Conservation (phyloP, 1,284 basidiomycete genomes). For the Amylostereum areolatum region DNA sequence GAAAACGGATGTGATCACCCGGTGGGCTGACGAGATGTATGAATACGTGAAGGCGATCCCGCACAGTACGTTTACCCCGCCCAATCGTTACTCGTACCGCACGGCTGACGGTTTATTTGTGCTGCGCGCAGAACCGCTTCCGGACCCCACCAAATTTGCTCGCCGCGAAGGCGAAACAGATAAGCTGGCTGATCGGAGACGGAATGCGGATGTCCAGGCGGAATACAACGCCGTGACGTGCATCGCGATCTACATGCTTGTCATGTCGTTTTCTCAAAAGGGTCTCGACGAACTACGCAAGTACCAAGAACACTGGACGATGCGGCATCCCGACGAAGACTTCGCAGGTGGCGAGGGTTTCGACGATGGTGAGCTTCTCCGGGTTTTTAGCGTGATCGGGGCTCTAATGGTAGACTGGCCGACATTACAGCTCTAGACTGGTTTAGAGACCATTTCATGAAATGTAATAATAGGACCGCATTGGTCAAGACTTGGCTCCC, state of each 20-base stretch:
- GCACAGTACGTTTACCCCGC: constrained; percentile 49
- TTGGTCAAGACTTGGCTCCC: constrained; percentile 81
- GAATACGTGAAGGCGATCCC: constrained; percentile 73
- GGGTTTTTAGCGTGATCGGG: constrained; percentile 9
- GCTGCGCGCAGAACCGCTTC: constrained; percentile 52
- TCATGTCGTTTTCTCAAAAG: constrained; percentile 89
- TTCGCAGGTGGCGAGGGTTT: constrained; percentile 70
- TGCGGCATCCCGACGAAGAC: constrained; percentile 69
- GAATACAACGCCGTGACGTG: constrained; percentile 79
- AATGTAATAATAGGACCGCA: constrained; percentile 69
- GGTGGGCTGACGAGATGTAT: constrained; percentile 92
- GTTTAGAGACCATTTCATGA: constrained; percentile 75
- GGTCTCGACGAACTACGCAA: constrained; percentile 76
- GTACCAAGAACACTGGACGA: constrained; percentile 69
- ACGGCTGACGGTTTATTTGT: constrained; percentile 5
- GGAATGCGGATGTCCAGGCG: constrained; percentile 66
- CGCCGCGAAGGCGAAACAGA: constrained; percentile 70
- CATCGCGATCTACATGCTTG: constrained; percentile 88
- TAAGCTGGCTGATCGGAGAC: constrained; percentile 56
- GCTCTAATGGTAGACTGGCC: background rate
- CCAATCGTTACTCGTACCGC: background rate
- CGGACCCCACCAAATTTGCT: constrained; percentile 66
- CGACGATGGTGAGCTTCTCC: constrained; percentile 54
- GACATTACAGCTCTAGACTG: constrained; percentile 51
- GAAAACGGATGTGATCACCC: constrained; percentile 90